A percentile compares a stretch with the other conserved stretches of the same genome.
phyloP scores from a whole-genome alignment of 176 grass and related monocot species.

The Otatea glauca region DNA sequence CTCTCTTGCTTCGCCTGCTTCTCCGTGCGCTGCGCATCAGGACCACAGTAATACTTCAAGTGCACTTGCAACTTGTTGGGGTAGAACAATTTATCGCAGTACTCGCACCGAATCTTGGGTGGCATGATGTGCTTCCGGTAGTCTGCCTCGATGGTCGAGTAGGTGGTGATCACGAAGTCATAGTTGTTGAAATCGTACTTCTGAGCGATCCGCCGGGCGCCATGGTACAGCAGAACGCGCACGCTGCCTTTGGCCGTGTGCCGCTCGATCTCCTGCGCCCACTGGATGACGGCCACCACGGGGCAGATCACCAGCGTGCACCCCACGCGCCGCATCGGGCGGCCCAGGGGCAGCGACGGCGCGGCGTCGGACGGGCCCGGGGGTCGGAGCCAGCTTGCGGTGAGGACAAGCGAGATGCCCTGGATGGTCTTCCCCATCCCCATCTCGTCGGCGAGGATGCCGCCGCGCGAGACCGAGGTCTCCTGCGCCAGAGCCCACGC shows the following conservation, averaged over 20 bases:
- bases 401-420: slow-evolving; percentile 86
- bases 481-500: slow-evolving; percentile 87
- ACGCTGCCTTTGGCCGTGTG: slow-evolving; percentile 64
- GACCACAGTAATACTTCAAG: slow-evolving; percentile 80
- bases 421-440: slow-evolving; percentile 99
- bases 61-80: slow-evolving; percentile 53
- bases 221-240: slow-evolving; percentile 68
- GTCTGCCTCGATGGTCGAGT: slow-evolving; percentile 80
- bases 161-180: slow-evolving; percentile 90
- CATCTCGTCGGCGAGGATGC: slow-evolving; percentile 97
- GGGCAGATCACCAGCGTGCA: slow-evolving; percentile 87
- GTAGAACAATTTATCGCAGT: slow-evolving; percentile 60
- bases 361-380: neutral
- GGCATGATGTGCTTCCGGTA: slow-evolving; percentile 90
- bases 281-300: slow-evolving; percentile 85
- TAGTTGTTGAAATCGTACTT: slow-evolving; percentile 60
- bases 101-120: slow-evolving; percentile 65
- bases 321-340: slow-evolving; percentile 15
- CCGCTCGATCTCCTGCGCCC: slow-evolving; percentile 77
- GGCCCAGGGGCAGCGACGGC: neutral
- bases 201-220: slow-evolving; percentile 39
- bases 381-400: slow-evolving; percentile 45
- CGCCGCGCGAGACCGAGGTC: slow-evolving; percentile 55
- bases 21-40: slow-evolving; percentile 72
- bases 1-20: slow-evolving; percentile 82